Evolutionary conservation across 1,139 yeast genomes (phyloP), one percentile per base, ranked within the genome.

Genomic region (Hyphopichia khmerensis): DNA sequence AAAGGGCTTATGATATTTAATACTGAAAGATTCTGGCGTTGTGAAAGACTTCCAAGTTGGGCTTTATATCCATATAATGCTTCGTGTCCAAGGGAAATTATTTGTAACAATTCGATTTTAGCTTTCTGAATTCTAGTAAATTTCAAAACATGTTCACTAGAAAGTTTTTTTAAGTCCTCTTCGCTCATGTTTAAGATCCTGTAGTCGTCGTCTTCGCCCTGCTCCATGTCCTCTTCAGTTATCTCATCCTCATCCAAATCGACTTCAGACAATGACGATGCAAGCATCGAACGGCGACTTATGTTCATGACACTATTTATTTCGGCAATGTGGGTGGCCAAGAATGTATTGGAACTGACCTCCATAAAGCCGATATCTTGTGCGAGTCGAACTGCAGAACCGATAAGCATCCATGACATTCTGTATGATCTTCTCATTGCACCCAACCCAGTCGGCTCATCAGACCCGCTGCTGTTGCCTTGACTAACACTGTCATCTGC

Each of bases 391-490:
- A 88, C 87, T 0, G 95, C 91, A 2, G 87, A 81, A 4, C 97
- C 97, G 43, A 88, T 84, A 48, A 89, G 75, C 93, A 89, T 86
- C 93, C 96, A 90, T 0, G 96, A 86, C 93, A 89, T 86, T 38
- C 96, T 75, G 58, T 88, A 91, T 52, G 93, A 83, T 54, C 96
- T 71, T 52, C 95, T 72, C 77, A 90, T 82, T 1, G 96, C 96
- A 24, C 90, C 89, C 37, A 88, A 67, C 0, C 96, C 96, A 0
- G 89, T 85, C 21, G 77, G 80, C 9, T 75, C 80, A 21, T 65
- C 60, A 17, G 50, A 49, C 31, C 45, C 43, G 18, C 34, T 35
- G 18, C 19, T 11, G 13, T 4, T 13, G 7, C 18, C 29, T 13
- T 41, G 45, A n/a, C 51, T 60, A n/a, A 50, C 51, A 11, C 44